These are phyloP conservation scores for Endoconidiophora laricicola DNA, from an alignment of 2,329 filamentous ascomycete species.

Conservation along the genomic window DNA sequence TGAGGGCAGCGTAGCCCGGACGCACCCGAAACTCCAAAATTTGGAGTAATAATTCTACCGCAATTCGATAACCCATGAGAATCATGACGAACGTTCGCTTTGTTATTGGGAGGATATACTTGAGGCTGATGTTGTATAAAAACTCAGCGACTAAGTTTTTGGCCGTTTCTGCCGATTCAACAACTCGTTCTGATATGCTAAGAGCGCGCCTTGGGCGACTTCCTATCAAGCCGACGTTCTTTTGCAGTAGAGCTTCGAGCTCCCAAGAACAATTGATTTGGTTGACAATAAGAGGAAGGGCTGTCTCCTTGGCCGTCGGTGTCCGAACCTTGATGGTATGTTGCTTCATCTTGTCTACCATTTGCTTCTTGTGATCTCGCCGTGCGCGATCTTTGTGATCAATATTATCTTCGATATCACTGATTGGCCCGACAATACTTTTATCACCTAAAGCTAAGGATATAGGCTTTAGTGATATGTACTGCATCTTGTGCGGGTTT, in stretches of 20 bases:
- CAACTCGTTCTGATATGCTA: slow-evolving; percentile 86
- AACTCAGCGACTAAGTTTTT: slow-evolving; percentile 56
- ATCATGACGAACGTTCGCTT: slow-evolving; percentile 57
- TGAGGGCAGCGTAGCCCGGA: slow-evolving; percentile 67
- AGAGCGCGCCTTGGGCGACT: slow-evolving; percentile 65
- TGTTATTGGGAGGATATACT: slow-evolving; percentile 65
- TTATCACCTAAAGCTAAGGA: slow-evolving; percentile 72
- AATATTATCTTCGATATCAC: slow-evolving; percentile 47
- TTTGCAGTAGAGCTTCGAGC: slow-evolving; percentile 68
- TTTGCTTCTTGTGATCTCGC: slow-evolving; percentile 42
- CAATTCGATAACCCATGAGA: slow-evolving; percentile 62
- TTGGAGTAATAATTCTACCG: slow-evolving; percentile 61
- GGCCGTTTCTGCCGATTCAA: slow-evolving; percentile 78
- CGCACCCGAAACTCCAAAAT: slow-evolving; percentile 73
- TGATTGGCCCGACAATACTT: slow-evolving; percentile 20
- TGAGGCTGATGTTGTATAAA: slow-evolving; percentile 52
- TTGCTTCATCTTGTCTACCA: slow-evolving; percentile 74
- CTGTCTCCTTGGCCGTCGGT: slow-evolving; percentile 66
- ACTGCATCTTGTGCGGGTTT: slow-evolving; percentile 79
- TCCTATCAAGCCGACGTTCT: slow-evolving; percentile 74
- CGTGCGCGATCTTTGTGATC: slow-evolving; percentile 42
- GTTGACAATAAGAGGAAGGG: slow-evolving; percentile 65
- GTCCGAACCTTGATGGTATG: slow-evolving; percentile 69
- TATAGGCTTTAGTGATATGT: slow-evolving; percentile 81
- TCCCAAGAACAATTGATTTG: slow-evolving; percentile 96